These are phyloP conservation scores for Marchantia polymorpha DNA, from an alignment of 225 moss, liverwort and hornwort genomes.

Conservation along the genomic window DNA sequence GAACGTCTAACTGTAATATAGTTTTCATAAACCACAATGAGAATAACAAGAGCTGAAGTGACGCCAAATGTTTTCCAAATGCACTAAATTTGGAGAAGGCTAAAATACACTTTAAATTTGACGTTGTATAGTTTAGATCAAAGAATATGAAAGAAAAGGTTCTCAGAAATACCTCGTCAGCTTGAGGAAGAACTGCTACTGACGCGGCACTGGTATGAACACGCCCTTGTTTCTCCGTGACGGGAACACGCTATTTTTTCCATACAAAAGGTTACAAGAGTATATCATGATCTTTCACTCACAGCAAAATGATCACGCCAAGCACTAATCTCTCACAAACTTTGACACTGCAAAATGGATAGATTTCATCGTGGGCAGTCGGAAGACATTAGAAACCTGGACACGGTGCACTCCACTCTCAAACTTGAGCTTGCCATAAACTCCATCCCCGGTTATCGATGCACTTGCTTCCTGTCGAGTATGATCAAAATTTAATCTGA, in stretches of 20 bases:
- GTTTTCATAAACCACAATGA: neutral
- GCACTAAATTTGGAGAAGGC: neutral
- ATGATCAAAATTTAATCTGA: neutral
- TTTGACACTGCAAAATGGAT: neutral
- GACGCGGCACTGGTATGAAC: conserved; percentile 98
- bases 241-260: conserved; percentile 73
- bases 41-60: neutral
- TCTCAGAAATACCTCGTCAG: conserved; percentile 59
- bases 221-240: conserved; percentile 90
- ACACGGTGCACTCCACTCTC: conserved; percentile 98
- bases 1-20: conserved; percentile 76
- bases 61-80: neutral
- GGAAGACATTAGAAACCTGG: conserved; percentile 52
- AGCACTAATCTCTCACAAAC: too few relatives aligned
- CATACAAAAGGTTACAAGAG: neutral
- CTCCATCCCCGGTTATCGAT: conserved; percentile 79
- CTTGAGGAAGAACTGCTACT: conserved; percentile 97
- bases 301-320: neutral
- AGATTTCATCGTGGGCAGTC: neutral
- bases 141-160: neutral
- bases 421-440: conserved; percentile 91
- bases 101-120: too few relatives aligned
- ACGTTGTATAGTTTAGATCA: neutral
- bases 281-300: neutral
- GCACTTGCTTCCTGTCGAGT: conserved; percentile 93